A percentile compares a stretch with the other conserved stretches of the same genome.
phyloP scores from a whole-genome alignment of 2,329 filamentous ascomycete species.

The Phialophora verrucosa region DNA sequence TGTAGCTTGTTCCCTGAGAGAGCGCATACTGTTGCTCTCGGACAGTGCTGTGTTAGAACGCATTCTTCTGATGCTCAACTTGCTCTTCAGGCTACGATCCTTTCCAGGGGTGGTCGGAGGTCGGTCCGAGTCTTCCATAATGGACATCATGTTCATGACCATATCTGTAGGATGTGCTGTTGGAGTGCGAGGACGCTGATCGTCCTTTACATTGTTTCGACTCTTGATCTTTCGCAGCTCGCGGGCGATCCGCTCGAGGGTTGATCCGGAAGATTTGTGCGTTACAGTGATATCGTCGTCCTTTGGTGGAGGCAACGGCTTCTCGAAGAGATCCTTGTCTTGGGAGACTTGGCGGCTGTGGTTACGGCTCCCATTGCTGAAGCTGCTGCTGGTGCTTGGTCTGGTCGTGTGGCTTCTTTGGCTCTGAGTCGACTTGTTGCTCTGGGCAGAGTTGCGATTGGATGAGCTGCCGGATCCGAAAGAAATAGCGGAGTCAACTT shows the following conservation, averaged over 20 bases:
- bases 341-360: slow-evolving; percentile 35
- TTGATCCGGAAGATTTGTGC: slow-evolving; percentile 47
- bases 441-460: slow-evolving; percentile 46
- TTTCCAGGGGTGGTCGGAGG: slow-evolving; percentile 35
- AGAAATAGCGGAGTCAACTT: slow-evolving; percentile 69
- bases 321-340: slow-evolving; percentile 44
- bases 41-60: slow-evolving; percentile 43
- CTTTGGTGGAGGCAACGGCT: slow-evolving; percentile 50
- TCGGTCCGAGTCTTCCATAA: slow-evolving; percentile 23
- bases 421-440: slow-evolving; percentile 41
- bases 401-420: slow-evolving; percentile 40
- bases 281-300: slow-evolving; percentile 32
- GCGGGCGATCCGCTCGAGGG: slow-evolving; percentile 64
- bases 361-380: slow-evolving; percentile 37
- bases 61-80: slow-evolving; percentile 45
- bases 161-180: slow-evolving; percentile 25
- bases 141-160: slow-evolving; percentile 7
- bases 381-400: slow-evolving; percentile 41
- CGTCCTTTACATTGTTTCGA: slow-evolving; percentile 56
- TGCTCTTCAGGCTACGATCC: slow-evolving; percentile 39
- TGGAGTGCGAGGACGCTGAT: slow-evolving; percentile 29
- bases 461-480: slow-evolving; percentile 54
- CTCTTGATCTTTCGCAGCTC: slow-evolving; percentile 65
- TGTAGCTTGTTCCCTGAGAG: slow-evolving; percentile 35
- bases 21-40: slow-evolving; percentile 42